Evolutionary conservation across 345 rosid genomes (phyloP).

Genomic region (Rhodamnia rubescens): DNA sequence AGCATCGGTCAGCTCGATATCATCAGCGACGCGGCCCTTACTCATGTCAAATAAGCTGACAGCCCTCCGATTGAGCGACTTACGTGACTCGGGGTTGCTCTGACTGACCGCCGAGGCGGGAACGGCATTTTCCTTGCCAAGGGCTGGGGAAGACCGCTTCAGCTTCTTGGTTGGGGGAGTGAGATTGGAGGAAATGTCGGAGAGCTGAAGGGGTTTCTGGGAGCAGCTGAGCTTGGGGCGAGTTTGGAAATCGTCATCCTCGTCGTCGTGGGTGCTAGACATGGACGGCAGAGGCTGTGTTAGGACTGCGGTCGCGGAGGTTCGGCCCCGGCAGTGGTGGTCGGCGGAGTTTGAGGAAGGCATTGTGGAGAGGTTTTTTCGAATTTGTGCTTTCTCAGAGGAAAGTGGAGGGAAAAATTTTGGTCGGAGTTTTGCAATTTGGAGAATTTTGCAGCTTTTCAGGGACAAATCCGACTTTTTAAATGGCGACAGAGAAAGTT

Average conservation of each 20-base stretch:
- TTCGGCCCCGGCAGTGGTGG: not conserved
- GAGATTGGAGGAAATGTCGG: not conserved
- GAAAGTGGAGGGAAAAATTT: not conserved
- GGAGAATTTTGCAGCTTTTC: not conserved
- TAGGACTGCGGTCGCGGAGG: not conserved
- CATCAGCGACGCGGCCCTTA: not conserved
- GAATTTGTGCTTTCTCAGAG: not conserved
- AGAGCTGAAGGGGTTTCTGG: constrained; percentile 1
- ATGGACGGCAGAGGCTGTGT: not conserved
- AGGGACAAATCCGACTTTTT: not conserved
- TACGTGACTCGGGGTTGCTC: not conserved
- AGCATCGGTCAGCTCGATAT: constrained; percentile 1
- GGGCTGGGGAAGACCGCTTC: not conserved
- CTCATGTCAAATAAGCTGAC: not conserved
- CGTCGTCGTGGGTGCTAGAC: not conserved
- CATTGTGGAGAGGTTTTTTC: not conserved
- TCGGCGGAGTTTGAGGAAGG: not conserved
- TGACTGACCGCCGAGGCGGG: not conserved
- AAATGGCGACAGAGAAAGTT: not conserved
- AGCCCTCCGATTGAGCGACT: not conserved
- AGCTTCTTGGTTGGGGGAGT: not conserved
- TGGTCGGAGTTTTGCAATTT: not conserved
- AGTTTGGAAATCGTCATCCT: constrained; percentile 5
- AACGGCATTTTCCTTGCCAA: not conserved
- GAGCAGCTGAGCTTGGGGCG: not conserved